Conservation (phyloP, 2,329 filamentous ascomycete species). For the Penicillium sp. region DNA sequence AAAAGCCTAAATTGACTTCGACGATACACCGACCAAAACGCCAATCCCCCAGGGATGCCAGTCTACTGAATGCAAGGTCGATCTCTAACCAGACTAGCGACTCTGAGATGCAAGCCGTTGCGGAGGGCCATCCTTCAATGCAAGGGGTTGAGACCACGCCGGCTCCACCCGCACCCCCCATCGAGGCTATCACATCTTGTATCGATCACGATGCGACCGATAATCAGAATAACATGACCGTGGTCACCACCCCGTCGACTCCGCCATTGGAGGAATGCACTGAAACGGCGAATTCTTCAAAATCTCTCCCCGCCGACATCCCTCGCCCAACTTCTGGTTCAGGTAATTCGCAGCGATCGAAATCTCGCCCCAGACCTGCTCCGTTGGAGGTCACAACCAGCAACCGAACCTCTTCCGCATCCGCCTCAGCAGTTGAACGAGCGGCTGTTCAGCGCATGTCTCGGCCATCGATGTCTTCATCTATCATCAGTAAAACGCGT, state of each 20-base stretch:
- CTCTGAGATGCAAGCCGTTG: constrained; percentile 14
- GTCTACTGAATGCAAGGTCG: constrained; percentile 23
- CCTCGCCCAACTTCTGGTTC: constrained; percentile 31
- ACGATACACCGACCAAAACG: constrained; percentile 33
- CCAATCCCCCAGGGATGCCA: constrained; percentile 29
- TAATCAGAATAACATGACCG: constrained; percentile 17
- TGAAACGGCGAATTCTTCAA: not conserved
- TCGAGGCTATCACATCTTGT: constrained; percentile 25
- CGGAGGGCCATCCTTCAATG: constrained; percentile 24
- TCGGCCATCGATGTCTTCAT: constrained; percentile 32
- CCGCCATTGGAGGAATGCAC: constrained; percentile 1
- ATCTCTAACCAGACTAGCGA: constrained; percentile 28
- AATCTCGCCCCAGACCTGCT: constrained; percentile 28
- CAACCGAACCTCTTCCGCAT: constrained; percentile 24
- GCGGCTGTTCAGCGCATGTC: constrained; percentile 44
- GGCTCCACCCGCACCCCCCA: constrained; percentile 15
- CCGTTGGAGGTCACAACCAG: constrained; percentile 25
- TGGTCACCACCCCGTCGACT: constrained; percentile 10
- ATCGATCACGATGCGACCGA: constrained; percentile 15
- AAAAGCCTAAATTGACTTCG: constrained; percentile 30
- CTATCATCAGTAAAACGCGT: constrained; percentile 30
- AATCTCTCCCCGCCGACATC: constrained; percentile 10
- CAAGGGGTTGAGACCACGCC: constrained; percentile 29
- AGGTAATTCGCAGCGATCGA: constrained; percentile 31
- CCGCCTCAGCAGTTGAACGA: constrained; percentile 32